Evolutionary conservation across 1,139 yeast genomes (phyloP).

Genomic region (Scheffersomyces titani): DNA sequence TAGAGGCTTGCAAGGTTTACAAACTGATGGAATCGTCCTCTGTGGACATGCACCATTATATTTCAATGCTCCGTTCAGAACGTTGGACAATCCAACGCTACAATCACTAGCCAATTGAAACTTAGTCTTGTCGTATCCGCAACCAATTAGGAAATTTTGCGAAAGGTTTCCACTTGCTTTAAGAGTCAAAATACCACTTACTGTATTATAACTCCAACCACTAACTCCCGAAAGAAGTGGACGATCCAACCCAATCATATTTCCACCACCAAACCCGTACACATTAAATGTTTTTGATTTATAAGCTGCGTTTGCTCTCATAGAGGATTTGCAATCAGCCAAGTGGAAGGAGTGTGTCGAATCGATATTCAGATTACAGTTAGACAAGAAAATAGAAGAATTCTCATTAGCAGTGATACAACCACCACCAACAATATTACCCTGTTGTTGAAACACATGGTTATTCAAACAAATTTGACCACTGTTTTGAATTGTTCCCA

Average conservation of each 20-base stretch:
- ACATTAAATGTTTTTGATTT: slow-evolving; percentile 24
- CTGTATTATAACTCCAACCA: slow-evolving; percentile 13
- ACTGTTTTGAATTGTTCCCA: slow-evolving; percentile 21
- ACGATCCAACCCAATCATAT: slow-evolving; percentile 22
- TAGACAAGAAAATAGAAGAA: slow-evolving; percentile 21
- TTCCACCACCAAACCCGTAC: slow-evolving; percentile 34
- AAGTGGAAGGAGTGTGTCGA: slow-evolving; percentile 25
- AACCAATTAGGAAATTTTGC: slow-evolving; percentile 25
- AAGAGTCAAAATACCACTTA: slow-evolving; percentile 23
- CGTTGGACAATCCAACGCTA: slow-evolving; percentile 11
- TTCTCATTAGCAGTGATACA: slow-evolving; percentile 26
- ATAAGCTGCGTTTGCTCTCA: slow-evolving; percentile 21
- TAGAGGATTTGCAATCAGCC: slow-evolving; percentile 16
- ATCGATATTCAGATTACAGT: slow-evolving; percentile 15
- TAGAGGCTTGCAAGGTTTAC: slow-evolving; percentile 3
- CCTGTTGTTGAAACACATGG: slow-evolving; percentile 23
- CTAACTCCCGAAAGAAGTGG: slow-evolving; percentile 12
- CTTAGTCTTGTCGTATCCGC: slow-evolving; percentile 12
- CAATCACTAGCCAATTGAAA: slow-evolving; percentile 16
- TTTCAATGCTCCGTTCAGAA: slow-evolving; percentile 18
- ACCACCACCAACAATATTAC: slow-evolving; percentile 28
- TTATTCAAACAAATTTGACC: slow-evolving; percentile 33
- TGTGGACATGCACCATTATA: slow-evolving; percentile 16
- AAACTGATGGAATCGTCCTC: slow-evolving; percentile 2
- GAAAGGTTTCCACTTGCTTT: slow-evolving; percentile 4